Evolutionary conservation across 495 filamentous ascomycete species (phyloP).

Genomic region (Immersiella caudata): DNA sequence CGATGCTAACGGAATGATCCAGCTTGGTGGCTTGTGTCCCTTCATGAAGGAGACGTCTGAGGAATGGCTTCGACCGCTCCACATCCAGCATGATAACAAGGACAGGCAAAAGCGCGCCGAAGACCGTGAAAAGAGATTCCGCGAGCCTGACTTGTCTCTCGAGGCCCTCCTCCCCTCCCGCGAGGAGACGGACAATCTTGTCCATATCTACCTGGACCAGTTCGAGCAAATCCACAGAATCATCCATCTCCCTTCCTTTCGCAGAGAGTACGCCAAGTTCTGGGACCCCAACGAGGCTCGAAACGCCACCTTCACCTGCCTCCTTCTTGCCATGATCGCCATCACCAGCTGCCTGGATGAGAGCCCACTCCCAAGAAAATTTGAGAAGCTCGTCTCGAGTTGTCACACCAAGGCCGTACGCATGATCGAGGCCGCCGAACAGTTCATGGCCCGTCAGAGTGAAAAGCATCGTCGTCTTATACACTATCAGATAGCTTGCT

Average conservation of each 20-base stretch:
- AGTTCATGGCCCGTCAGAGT: conserved; percentile 43
- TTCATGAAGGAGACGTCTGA: conserved; percentile 51
- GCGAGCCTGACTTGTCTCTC: conserved; percentile 35
- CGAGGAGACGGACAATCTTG: conserved; percentile 41
- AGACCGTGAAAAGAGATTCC: conserved; percentile 41
- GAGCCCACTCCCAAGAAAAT: conserved; percentile 35
- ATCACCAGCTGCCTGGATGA: conserved; percentile 43
- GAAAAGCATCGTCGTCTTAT: conserved; percentile 48
- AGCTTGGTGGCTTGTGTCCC: conserved; percentile 50
- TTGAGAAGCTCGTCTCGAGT: conserved; percentile 41
- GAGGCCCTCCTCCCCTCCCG: conserved; percentile 46
- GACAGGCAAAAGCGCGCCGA: conserved; percentile 37
- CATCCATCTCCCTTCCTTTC: conserved; percentile 50
- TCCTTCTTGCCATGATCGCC: conserved; percentile 47
- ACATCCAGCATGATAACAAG: conserved; percentile 38
- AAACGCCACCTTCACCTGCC: conserved; percentile 50
- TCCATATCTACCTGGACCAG: conserved; percentile 48
- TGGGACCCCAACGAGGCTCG: conserved; percentile 45
- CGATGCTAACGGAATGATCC: background rate
- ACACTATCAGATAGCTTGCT: conserved; percentile 50
- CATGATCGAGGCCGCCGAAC: conserved; percentile 45
- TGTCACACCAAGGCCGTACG: conserved; percentile 37
- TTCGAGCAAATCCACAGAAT: conserved; percentile 53
- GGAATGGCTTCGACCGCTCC: conserved; percentile 47
- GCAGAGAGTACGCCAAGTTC: conserved; percentile 46